Base-by-base conservation (phyloP, 2,329 filamentous ascomycete genomes). In the Fusarium sulawesiense region DNA sequence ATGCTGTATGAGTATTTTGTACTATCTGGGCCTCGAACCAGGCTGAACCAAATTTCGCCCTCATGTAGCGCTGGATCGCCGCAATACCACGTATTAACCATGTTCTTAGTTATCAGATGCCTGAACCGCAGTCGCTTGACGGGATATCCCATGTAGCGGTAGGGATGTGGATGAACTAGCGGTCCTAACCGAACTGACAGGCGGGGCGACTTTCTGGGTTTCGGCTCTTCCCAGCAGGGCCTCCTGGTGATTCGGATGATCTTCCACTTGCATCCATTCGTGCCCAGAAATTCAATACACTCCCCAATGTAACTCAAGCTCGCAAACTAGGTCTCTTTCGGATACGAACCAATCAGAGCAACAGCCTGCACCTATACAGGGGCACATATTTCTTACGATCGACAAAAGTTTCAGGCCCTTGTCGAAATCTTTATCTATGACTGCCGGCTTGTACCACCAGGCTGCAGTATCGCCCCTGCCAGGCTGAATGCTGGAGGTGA, bases 161-260 rank as follows among this genome's bases (percentile, higher is more conserved):
- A 71, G 64, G 67, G 68, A 58, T 71, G 20, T 32, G 64, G 58
- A 45, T 59, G 62, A 56, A 42, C 68, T 72, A 71, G 65, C 59
- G 66, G 66, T 70, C 68, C 47, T 49, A 72, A 59, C 68, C 68
- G 60, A 70, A 70, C 60, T 71, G 68, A 70, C 64, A 72, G 68
- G 68, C 60, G 68, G 68, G 64, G 45, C 50, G 40, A 48, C 30
- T 25, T 32, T 50, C 48, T 56, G 50, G 29, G 40, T 48, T 66
- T 66, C 54, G 67, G 63, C 63, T 71, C 54, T 53, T 66, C 21
- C 21, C 23, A 41, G 37, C 61, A 51, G 42, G 46, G 51, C 25
- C 25, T 66, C 49, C 50, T 50, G 54, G 49, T 53, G 49, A 49
- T 64, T 63, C 53, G 57, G 45, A 42, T 64, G 53, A 70, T 71